Percentiles rank a stretch among this genome's conserved stretches.
Evolutionary conservation across 306 rosid species (phyloP).

Genomic region (Casuarina glauca): DNA sequence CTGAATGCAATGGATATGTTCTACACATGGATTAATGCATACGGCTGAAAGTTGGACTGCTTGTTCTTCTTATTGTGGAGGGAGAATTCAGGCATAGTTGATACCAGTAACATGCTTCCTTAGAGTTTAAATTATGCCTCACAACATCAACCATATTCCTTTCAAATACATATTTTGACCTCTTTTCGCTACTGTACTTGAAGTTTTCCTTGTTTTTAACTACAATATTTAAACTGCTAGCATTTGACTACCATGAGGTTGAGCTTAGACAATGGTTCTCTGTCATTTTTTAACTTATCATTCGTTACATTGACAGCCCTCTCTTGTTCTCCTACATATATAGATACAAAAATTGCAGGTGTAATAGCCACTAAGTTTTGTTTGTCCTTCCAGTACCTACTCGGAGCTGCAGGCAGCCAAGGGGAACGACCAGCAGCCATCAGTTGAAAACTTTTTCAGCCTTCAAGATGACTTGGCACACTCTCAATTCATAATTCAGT

Average conservation of each 20-base stretch:
- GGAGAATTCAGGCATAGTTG: background rate
- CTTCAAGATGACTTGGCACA: conserved; percentile 28
- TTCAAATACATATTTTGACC: background rate
- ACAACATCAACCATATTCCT: background rate
- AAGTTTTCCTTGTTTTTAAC: background rate
- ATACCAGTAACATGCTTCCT: background rate
- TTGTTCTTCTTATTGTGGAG: background rate
- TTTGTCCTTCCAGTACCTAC: conserved; percentile 19
- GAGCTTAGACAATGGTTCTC: too few relatives aligned
- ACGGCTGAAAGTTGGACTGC: background rate
- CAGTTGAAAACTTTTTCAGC: conserved; percentile 25
- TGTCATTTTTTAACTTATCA: background rate
- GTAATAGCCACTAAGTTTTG: background rate
- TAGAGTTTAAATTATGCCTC: background rate
- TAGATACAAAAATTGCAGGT: background rate
- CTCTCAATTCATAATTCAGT: conserved; percentile 17
- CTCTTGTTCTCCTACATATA: background rate
- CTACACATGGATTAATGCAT: background rate
- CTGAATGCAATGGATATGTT: too few relatives aligned
- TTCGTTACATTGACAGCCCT: background rate
- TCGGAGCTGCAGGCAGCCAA: conserved; percentile 34
- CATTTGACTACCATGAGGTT: too few relatives aligned
- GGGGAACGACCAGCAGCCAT: conserved; percentile 23
- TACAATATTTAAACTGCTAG: too few relatives aligned
- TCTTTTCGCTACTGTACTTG: background rate